Evolutionary conservation across 2,329 filamentous ascomycete genomes (phyloP).

Genomic region (Whalleya microplaca): DNA sequence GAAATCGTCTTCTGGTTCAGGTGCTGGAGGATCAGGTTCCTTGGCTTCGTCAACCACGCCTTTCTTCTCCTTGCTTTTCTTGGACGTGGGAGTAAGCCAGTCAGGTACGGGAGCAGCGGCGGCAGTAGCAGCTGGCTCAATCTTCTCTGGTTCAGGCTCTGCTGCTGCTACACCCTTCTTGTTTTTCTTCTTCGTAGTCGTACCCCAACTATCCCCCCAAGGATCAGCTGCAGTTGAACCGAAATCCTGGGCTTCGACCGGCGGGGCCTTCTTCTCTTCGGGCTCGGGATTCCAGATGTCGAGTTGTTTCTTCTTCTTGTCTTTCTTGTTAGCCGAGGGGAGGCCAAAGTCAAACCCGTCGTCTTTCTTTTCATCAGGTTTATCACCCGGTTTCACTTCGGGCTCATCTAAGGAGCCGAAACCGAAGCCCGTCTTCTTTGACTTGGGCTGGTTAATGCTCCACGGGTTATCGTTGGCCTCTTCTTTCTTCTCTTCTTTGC

Average conservation of each 20-base stretch:
- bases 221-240: slow-evolving; percentile 31
- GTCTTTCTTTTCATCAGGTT: slow-evolving; percentile 38
- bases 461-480: slow-evolving; percentile 53
- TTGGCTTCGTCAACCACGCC: slow-evolving; percentile 22
- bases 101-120: slow-evolving; percentile 17
- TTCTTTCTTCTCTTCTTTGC: slow-evolving; percentile 46
- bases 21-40: slow-evolving; percentile 13
- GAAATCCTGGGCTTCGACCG: slow-evolving; percentile 28
- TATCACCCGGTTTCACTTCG: slow-evolving; percentile 38
- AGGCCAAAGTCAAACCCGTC: slow-evolving; percentile 35
- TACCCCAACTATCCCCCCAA: slow-evolving; percentile 35
- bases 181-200: no score
- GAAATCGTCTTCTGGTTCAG: slow-evolving; percentile 15
- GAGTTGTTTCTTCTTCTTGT: slow-evolving; percentile 48
- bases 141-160: slow-evolving; percentile 29
- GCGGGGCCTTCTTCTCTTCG: slow-evolving; percentile 37
- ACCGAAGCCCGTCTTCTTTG: slow-evolving; percentile 54
- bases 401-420: slow-evolving; percentile 51
- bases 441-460: slow-evolving; percentile 50
- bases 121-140: slow-evolving; percentile 3
- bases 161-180: slow-evolving; percentile 30
- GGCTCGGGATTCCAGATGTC: slow-evolving; percentile 42
- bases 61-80: slow-evolving; percentile 48
- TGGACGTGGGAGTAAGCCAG: slow-evolving; percentile 30
- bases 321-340: slow-evolving; percentile 23